Conservation (phyloP, 2,329 filamentous ascomycete species). For the Penicillium sp. region DNA sequence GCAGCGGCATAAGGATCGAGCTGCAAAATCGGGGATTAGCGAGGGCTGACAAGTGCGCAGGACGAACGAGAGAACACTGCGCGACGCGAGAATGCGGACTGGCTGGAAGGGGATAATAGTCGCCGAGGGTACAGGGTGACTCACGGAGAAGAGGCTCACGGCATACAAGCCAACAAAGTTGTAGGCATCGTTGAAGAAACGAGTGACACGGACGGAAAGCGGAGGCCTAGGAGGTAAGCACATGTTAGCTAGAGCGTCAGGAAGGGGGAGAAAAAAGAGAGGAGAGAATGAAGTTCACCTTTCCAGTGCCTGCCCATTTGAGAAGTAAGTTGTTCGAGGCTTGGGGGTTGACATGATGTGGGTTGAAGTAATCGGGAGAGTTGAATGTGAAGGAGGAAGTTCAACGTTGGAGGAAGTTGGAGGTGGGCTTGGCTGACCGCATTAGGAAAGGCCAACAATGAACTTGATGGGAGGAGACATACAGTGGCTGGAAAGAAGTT, state of each 20-base stretch:
- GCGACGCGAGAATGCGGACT: neutral
- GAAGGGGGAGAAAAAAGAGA: neutral
- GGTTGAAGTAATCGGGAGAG: neutral
- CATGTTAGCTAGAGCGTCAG: slow-evolving; percentile 1
- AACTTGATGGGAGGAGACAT: too few relatives aligned
- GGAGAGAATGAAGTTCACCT: slow-evolving; percentile 29
- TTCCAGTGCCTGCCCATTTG: slow-evolving; percentile 44
- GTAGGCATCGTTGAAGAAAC: slow-evolving; percentile 48
- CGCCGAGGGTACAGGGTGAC: too few relatives aligned
- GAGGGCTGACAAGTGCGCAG: neutral
- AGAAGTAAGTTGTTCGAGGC: slow-evolving; percentile 40
- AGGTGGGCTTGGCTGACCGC: neutral
- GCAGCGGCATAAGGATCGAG: slow-evolving; percentile 53
- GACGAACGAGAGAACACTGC: neutral
- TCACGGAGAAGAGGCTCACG: slow-evolving; percentile 53
- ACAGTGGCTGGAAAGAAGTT: too few relatives aligned
- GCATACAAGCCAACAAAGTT: slow-evolving; percentile 55
- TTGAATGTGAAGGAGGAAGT: neutral
- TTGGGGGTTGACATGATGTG: slow-evolving; percentile 38
- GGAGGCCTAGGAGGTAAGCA: too few relatives aligned
- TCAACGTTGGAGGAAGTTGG: neutral
- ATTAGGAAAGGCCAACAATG: neutral
- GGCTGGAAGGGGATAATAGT: too few relatives aligned
- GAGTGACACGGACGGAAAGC: slow-evolving; percentile 46
- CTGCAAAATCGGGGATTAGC: slow-evolving; percentile 32